Conservation (phyloP, 768 basidiomycete species). For the Collybiopsis confluens region DNA sequence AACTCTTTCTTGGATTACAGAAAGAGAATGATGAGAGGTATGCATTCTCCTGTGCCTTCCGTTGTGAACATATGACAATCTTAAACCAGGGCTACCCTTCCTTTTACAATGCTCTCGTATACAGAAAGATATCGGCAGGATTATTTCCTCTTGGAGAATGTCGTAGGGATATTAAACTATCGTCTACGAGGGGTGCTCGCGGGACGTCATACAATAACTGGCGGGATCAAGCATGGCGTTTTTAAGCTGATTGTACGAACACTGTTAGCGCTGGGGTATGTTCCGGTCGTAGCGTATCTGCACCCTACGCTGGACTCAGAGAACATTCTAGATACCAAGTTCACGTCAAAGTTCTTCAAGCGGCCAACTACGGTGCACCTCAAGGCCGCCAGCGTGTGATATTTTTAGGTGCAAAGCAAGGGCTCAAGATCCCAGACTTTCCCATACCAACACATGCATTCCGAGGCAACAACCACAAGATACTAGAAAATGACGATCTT, state of each 20-base stretch:
- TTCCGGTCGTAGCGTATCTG: conserved; percentile 8
- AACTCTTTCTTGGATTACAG: conserved; percentile 23
- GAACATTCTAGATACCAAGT: conserved; percentile 54
- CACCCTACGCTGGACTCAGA: too few species aligned
- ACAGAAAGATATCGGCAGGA: conserved; percentile 60
- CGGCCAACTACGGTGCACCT: conserved; percentile 68
- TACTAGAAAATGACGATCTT: conserved; percentile 38
- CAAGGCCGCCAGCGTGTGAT: conserved; percentile 67
- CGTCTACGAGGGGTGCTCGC: conserved; percentile 36
- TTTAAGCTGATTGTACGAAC: conserved; percentile 64
- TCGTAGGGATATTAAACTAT: conserved; percentile 53
- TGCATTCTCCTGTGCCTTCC: not conserved
- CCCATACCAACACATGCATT: conserved; percentile 61
- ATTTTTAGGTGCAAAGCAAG: conserved; percentile 61
- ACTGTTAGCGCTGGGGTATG: conserved; percentile 61
- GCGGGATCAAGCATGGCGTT: conserved; percentile 49
- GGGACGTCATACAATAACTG: conserved; percentile 24
- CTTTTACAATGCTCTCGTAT: conserved; percentile 67
- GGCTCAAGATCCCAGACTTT: conserved; percentile 52
- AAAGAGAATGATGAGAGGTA: conserved; percentile 60
- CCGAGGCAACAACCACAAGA: conserved; percentile 27
- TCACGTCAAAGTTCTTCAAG: conserved; percentile 60
- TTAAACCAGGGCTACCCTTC: conserved; percentile 48
- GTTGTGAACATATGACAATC: not conserved
- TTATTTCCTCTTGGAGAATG: conserved; percentile 73